These are phyloP conservation scores for Zoysia matrella DNA, from an alignment of 202 grass and related monocot species.

Conservation along the genomic window DNA sequence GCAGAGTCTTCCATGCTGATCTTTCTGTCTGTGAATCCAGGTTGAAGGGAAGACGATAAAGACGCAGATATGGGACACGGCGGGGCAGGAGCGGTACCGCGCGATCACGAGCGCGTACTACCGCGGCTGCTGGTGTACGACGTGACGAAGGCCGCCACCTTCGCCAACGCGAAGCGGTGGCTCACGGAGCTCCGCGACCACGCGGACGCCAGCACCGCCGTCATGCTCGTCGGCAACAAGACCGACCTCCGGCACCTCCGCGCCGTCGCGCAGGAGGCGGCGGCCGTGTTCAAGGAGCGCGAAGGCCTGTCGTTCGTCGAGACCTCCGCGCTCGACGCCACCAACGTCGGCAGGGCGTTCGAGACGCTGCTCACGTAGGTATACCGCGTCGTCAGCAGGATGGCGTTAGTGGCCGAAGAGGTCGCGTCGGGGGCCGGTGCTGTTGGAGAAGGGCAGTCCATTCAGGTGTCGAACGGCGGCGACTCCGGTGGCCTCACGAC, in stretches of 20 bases:
- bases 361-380: constrained; percentile 60
- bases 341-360: constrained; percentile 75
- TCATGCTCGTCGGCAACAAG: constrained; percentile 87
- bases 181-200: constrained; percentile 77
- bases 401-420: constrained; percentile 29
- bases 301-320: constrained; percentile 72
- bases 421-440: neutral
- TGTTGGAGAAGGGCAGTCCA: constrained; percentile 64
- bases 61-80: constrained; percentile 92
- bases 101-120: constrained; percentile 90
- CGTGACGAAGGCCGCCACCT: constrained; percentile 68
- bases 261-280: constrained; percentile 53
- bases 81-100: constrained; percentile 78
- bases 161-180: constrained; percentile 71
- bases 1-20: neutral
- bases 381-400: constrained; percentile 62
- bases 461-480: constrained; percentile 38
- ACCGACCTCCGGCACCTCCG: constrained; percentile 70
- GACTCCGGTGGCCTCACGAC: constrained; percentile 27
- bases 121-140: constrained; percentile 82
- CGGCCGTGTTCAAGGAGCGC: constrained; percentile 49
- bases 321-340: constrained; percentile 78
- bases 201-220: constrained; percentile 62
- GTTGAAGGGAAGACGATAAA: constrained; percentile 81
- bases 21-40: constrained; percentile 22